A percentile compares a stretch with the other conserved stretches of the same genome.
phyloP scores from a whole-genome alignment of 73 alveolate species.

The Diophrys sp. region DNA sequence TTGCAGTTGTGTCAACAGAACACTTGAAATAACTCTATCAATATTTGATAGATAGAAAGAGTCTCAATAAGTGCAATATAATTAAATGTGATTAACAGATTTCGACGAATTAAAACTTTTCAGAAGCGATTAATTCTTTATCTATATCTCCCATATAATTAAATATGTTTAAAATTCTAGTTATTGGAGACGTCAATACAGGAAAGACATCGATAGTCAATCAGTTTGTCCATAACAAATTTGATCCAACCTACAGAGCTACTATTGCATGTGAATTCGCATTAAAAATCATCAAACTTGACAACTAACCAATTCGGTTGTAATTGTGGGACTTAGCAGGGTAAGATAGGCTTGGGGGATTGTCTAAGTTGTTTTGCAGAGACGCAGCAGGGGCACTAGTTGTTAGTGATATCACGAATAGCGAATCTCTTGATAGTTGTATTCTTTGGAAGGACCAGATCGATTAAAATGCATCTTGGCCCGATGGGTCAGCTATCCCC shows the following conservation, averaged over 20 bases:
- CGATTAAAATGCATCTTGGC: slow-evolving; percentile 16
- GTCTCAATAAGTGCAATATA: too few species aligned
- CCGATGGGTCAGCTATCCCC: slow-evolving; percentile 33
- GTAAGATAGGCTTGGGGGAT: slow-evolving; percentile 70
- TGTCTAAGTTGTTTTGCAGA: slow-evolving; percentile 71
- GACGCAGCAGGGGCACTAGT: slow-evolving; percentile 75
- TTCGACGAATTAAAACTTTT: too few species aligned
- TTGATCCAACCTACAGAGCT: slow-evolving; percentile 47
- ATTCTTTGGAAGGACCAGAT: slow-evolving; percentile 46
- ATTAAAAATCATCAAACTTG: slow-evolving; percentile 49
- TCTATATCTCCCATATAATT: too few species aligned
- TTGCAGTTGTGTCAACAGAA: too few species aligned
- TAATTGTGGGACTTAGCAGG: slow-evolving; percentile 87
- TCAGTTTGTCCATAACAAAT: slow-evolving; percentile 53
- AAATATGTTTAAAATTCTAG: slow-evolving; percentile 45
- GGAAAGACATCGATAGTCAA: slow-evolving; percentile 61
- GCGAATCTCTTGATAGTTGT: slow-evolving; percentile 30
- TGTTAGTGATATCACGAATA: slow-evolving; percentile 48
- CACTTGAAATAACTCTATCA: too few species aligned
- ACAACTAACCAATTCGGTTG: slow-evolving; percentile 42
- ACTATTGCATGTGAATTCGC: slow-evolving; percentile 75
- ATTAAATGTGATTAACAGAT: too few species aligned
- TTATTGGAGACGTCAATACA: slow-evolving; percentile 41
- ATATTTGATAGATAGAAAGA: too few species aligned
- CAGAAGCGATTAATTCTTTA: too few species aligned